phyloP scores from a whole-genome alignment of 345 rosid genomes.

The Eucalyptus tenuipes region DNA sequence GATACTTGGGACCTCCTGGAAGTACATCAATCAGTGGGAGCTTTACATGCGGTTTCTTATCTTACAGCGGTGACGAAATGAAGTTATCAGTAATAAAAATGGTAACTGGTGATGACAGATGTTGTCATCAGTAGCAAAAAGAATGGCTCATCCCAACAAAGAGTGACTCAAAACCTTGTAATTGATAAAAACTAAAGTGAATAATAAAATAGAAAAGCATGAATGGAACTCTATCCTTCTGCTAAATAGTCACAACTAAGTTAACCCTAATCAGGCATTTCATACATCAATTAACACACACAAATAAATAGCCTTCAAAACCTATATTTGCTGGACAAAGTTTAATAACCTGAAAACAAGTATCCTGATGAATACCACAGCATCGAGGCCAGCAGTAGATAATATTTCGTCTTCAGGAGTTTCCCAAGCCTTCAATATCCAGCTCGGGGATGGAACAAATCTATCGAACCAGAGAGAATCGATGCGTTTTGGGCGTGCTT shows the following conservation, averaged over 20 bases:
- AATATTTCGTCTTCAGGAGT: conserved; percentile 72
- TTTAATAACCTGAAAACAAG: conserved; percentile 61
- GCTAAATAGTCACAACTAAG: not conserved
- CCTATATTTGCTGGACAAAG: not conserved
- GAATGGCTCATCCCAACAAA: not conserved
- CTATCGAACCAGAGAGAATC: conserved; percentile 53
- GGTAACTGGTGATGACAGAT: not conserved
- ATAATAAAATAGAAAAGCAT: not conserved
- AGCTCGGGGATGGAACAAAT: conserved; percentile 81
- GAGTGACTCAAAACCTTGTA: not conserved
- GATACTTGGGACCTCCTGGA: not conserved
- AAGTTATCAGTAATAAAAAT: not conserved
- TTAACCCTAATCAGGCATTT: not conserved
- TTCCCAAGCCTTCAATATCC: conserved; percentile 85
- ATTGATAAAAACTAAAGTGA: not conserved
- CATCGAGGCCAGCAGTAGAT: conserved; percentile 65
- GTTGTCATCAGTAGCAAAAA: not conserved
- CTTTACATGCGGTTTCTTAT: not conserved
- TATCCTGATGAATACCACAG: conserved; percentile 70
- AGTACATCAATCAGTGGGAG: not conserved
- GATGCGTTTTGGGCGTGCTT: conserved; percentile 3
- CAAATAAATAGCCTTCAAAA: not conserved
- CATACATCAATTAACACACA: not conserved
- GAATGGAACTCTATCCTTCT: not conserved
- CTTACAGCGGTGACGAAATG: not conserved